Percentiles rank a stretch among this genome's conserved stretches.
phyloP scores from a whole-genome alignment of 192 early-diverging fungal species.

The Rhizophagus prolifer region DNA sequence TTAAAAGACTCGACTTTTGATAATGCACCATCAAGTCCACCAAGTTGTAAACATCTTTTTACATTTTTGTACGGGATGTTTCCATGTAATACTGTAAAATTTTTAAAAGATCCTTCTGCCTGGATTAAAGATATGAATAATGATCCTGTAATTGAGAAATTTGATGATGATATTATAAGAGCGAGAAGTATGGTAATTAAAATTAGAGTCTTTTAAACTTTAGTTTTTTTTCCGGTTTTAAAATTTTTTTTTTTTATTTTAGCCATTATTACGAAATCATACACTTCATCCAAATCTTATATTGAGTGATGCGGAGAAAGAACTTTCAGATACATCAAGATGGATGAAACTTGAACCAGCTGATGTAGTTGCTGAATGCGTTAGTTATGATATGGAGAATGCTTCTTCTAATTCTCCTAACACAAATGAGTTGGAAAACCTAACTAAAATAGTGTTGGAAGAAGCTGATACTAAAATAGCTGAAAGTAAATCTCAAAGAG shows the following conservation, averaged over 20 bases:
- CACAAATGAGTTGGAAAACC: not conserved
- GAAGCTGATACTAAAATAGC: not conserved
- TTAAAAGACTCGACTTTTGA: slow-evolving; percentile 21
- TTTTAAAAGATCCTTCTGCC: slow-evolving; percentile 34
- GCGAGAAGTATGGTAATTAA: slow-evolving; percentile 36
- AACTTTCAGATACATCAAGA: slow-evolving; percentile 45
- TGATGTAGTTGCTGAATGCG: slow-evolving; percentile 57
- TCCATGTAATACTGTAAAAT: slow-evolving; percentile 54
- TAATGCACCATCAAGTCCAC: slow-evolving; percentile 25
- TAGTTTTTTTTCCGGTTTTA: not conserved
- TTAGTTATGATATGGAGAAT: slow-evolving; percentile 57
- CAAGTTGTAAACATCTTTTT: slow-evolving; percentile 38
- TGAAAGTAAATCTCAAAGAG: not conserved
- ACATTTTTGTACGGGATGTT: slow-evolving; percentile 58
- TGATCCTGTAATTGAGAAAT: slow-evolving; percentile 37
- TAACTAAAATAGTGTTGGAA: slow-evolving; percentile 19
- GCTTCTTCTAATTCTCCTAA: slow-evolving; percentile 32
- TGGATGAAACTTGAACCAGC: slow-evolving; percentile 62
- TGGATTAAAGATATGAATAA: slow-evolving; percentile 22
- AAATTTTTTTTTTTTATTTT: not conserved
- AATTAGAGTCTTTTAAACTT: not conserved
- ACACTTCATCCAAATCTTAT: slow-evolving; percentile 56
- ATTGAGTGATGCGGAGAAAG: slow-evolving; percentile 39
- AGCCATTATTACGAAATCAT: slow-evolving; percentile 47
- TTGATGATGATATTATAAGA: slow-evolving; percentile 44